Conservation (phyloP, 2,329 filamentous ascomycete species). For the Aspergillus uvarum region DNA sequence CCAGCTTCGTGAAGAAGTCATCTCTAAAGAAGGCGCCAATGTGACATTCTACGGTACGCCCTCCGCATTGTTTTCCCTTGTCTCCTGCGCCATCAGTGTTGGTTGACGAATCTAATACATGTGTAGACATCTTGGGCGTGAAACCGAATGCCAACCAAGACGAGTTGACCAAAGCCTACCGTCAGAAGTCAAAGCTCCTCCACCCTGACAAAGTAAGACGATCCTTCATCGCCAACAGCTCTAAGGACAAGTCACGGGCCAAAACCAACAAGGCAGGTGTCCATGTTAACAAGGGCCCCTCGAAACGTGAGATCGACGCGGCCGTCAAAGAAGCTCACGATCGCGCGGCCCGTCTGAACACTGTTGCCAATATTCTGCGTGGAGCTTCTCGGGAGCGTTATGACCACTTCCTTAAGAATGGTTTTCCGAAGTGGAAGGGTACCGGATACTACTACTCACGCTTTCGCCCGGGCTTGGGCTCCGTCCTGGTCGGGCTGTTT, state of each 20-base stretch:
- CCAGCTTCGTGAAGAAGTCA: conserved; percentile 84
- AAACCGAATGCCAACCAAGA: conserved; percentile 71
- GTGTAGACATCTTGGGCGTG: conserved; percentile 74
- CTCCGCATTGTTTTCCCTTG: not conserved
- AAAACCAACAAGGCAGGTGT: conserved; percentile 60
- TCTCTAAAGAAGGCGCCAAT: conserved; percentile 69
- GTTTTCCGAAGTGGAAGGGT: conserved; percentile 94
- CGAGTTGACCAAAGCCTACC: conserved; percentile 91
- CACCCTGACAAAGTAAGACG: conserved; percentile 97
- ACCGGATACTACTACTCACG: conserved; percentile 98
- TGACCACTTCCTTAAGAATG: conserved; percentile 88
- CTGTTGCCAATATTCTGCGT: conserved; percentile 82
- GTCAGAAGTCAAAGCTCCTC: conserved; percentile 76
- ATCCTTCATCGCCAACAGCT: conserved; percentile 70
- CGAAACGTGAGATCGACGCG: conserved; percentile 70
- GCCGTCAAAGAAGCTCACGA: conserved; percentile 79
- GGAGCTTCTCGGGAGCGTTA: conserved; percentile 81
- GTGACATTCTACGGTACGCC: conserved; percentile 78
- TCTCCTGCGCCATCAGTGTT: not conserved
- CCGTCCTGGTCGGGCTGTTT: conserved; percentile 78
- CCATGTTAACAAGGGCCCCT: conserved; percentile 68
- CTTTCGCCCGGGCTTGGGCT: conserved; percentile 85
- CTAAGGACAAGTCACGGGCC: conserved; percentile 52
- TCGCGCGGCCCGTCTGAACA: conserved; percentile 77
- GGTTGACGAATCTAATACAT: conserved; percentile 1